Base-by-base conservation (phyloP, 495 filamentous ascomycete species). In the Aspergillus sclerotioniger region DNA sequence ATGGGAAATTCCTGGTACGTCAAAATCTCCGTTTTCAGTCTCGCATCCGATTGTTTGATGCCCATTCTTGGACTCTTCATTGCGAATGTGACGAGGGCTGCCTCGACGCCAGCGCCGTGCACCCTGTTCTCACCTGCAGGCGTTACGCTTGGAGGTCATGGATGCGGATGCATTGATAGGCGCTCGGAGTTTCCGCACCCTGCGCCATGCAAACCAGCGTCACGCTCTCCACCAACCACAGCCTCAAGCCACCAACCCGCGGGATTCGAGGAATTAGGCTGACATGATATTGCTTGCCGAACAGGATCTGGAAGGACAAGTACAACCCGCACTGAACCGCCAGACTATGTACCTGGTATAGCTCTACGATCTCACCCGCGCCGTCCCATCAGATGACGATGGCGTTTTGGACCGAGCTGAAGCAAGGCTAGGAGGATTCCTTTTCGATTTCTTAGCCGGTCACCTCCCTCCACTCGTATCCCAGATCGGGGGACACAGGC, bases 301-400 rank as follows among this genome's bases (percentile, higher is more conserved):
- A 57, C 65, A 96, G 92, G 92, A 96, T 96, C 60, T 96, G 91
- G 92, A 96, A 96, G 70, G 90, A 93, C 48, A 96, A 96, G 73
- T 96, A 96, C 73, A 84, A 90, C 67, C 84, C 90, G 60, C 77
- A 87, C 68, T 71, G 73, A 80, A 43, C 13, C 13, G 10, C 5
- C 41, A 53, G 47, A n/a, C 37, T 41, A 13, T 15, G 19, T 47
- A 39, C 31, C 28, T 48, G 41, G 3, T 10, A n/a, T 13, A 49
- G 13, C 17, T 12, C 45, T 35, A 35, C 33, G 33, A 35, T 35
- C 33, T 35, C 33, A 15, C 37, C 37, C 37, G 37, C 12, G 10
- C 37, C 13, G 37, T 41, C 37, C 37, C 13, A 6, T 41, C 13
- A 25, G 37, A 41, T 6, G 5, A 41, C n/a, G 9, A 41, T 41